Evolutionary conservation across 495 filamentous ascomycete species (phyloP), one percentile per base, ranked within the genome.

Genomic region (Neurospora sp.): DNA sequence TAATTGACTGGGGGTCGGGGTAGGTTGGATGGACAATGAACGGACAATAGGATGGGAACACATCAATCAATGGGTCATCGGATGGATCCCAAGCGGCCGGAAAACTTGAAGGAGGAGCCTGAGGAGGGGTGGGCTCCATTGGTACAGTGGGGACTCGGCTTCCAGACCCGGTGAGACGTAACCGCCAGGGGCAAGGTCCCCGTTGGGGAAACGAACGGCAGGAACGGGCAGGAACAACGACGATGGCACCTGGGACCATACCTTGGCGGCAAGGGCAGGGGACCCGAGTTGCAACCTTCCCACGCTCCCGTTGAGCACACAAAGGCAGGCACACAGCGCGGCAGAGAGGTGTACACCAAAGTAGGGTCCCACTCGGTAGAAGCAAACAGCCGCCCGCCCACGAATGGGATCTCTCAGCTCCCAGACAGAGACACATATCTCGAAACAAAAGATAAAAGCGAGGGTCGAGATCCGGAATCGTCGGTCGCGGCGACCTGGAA

Each of bases 101-200:
- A 59, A 59, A 59, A 59, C 20, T 14, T 27, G 20, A 54, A 54
- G 20, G 46, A 59, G 20, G 48, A 59, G 48, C 5, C 20, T 12
- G 46, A 42, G 73, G 59, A 73, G 69, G 59, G 54, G 44, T 71
- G 42, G 73, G 66, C 72, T 72, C 14, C 37, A 31, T 70, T 70
- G 35, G 44, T 42, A 62, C 39, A 35, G 71, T 27, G 62, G 39
- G 46, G 31, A 62, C n/a, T 66, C 27, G 27, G 71, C 71, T 66
- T 66, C 54, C 54, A 66, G 54, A 66, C 54, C 54, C 27, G 54
- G 54, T 4, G 31, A 66, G 27, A 66, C 54, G 27, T 66, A 66
- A 66, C 54, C 54, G 54, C 54, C 39, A 48, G 70, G 27, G 70
- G 70, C 54, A 46, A 71, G 39, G 70, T 31, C 20, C 14, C 20